These are phyloP conservation scores for Pascua sp. DNA, from an alignment of 1,284 basidiomycete genomes.

Conservation along the genomic window DNA sequence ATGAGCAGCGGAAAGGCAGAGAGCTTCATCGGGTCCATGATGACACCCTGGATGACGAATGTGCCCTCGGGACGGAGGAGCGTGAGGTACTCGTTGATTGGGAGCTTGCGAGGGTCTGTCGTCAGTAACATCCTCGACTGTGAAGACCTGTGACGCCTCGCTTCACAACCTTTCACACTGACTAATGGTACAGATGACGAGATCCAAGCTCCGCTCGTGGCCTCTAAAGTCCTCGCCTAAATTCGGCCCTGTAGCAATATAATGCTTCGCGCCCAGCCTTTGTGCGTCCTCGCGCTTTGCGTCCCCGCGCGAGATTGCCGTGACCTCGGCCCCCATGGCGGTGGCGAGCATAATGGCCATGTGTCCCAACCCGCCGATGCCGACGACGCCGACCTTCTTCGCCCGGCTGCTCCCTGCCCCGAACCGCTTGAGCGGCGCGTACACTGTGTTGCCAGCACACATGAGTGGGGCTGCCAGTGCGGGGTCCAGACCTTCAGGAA, in stretches of 20 bases:
- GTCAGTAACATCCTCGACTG: neutral
- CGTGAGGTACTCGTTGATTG: conserved; percentile 39
- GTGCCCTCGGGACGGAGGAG: conserved; percentile 46
- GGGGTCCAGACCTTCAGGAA: conserved; percentile 59
- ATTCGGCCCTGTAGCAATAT: conserved; percentile 41
- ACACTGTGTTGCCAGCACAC: conserved; percentile 51
- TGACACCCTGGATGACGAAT: conserved; percentile 45
- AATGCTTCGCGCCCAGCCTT: conserved; percentile 51
- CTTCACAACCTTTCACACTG: neutral
- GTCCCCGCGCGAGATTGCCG: conserved; percentile 55
- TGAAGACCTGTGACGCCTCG: neutral
- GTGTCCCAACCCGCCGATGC: conserved; percentile 50
- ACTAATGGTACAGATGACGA: conserved; percentile 49
- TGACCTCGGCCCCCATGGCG: conserved; percentile 60
- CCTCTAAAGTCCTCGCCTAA: conserved; percentile 23
- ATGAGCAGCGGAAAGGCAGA: conserved; percentile 32
- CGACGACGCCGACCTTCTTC: conserved; percentile 54
- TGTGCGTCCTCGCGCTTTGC: conserved; percentile 53
- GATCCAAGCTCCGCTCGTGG: conserved; percentile 44
- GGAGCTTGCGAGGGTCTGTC: conserved; percentile 10
- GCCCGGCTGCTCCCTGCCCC: conserved; percentile 51
- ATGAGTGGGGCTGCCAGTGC: conserved; percentile 55
- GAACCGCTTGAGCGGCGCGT: conserved; percentile 51
- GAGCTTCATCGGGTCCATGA: conserved; percentile 29
- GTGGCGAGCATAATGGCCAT: conserved; percentile 47